Percentiles rank a stretch among this genome's conserved stretches.
These are phyloP conservation scores for Pichia sp. DNA, from an alignment of 1,139 yeast genomes.

Conservation along the genomic window DNA sequence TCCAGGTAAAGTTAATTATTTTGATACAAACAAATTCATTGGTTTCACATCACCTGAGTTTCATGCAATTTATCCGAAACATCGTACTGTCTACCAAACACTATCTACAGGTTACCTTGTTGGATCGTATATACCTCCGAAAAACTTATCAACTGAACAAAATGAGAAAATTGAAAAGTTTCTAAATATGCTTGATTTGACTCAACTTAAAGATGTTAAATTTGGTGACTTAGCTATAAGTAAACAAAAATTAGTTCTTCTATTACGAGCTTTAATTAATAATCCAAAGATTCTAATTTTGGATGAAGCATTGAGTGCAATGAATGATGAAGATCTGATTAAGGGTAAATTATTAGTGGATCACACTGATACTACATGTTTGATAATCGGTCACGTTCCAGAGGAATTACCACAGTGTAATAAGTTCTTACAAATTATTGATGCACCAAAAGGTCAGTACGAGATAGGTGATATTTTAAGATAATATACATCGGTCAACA, in stretches of 20 bases:
- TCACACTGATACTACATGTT: conserved; percentile 49
- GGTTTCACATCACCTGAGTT: conserved; percentile 91
- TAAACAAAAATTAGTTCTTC: conserved; percentile 71
- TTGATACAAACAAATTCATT: conserved; percentile 68
- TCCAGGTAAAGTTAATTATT: conserved; percentile 71
- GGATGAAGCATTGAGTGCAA: conserved; percentile 91
- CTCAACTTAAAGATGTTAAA: conserved; percentile 29
- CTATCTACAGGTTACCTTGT: conserved; percentile 69
- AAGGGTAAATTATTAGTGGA: conserved; percentile 62
- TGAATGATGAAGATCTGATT: conserved; percentile 62
- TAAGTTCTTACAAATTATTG: conserved; percentile 36
- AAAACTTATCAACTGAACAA: conserved; percentile 31
- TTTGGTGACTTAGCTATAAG: conserved; percentile 57
- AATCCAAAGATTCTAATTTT: conserved; percentile 70
- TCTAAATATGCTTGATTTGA: conserved; percentile 31
- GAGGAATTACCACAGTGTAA: conserved; percentile 56
- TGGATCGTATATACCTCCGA: conserved; percentile 48
- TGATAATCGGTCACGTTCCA: conserved; percentile 71
- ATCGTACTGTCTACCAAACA: conserved; percentile 47
- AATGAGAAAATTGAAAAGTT: conserved; percentile 29
- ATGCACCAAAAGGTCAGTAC: conserved; percentile 26
- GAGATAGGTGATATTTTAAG: conserved; percentile 23
- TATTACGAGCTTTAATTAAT: conserved; percentile 69
- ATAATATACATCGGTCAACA: too few relatives aligned
- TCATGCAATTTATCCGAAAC: conserved; percentile 70